Evolutionary conservation across 2,329 filamentous ascomycete species (phyloP), one percentile per base, ranked within the genome.

Genomic region (Venturia pyrina): DNA sequence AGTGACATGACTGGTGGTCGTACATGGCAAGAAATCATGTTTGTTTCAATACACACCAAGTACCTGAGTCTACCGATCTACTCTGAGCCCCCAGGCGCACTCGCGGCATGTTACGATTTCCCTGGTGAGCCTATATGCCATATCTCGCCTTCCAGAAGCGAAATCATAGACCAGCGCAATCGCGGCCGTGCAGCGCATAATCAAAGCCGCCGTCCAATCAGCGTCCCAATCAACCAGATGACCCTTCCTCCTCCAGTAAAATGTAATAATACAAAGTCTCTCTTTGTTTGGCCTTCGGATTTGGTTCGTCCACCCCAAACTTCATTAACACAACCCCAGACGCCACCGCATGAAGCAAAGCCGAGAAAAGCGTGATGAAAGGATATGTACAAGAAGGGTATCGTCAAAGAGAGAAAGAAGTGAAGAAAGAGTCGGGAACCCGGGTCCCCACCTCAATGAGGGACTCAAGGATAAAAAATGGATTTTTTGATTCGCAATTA

Each of bases 361-460:
- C 19, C 44, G 28, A n/a, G 5, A n/a, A 59, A 53, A 53, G 21
- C 3, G 28, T 43, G 28, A 32, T 17, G 7, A 1, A 32, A n/a
- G 48, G 24, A 59, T 59, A 59, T 59, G 5, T 59, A 59, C 53
- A 59, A 59, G 53, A 59, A 59, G 53, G 53, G 28, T 37, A 59
- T 59, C 53, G 28, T 37, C 5, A 59, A 59, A 13, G 48, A 53
- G 21, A 53, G 48, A 53, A 21, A 7, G 13, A 53, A 53, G 21
- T 13, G 10, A 48, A 11, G n/a, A 34, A 59, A 50, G 53, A 37
- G 28, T 37, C 17, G 53, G 37, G 28, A 24, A 19, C 5, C 28
- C 24, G 32, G 37, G 10, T n/a, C 53, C 15, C 5, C 32, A 59
- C 2, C 17, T 15, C n/a, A 40, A 37, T 4, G 28, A 59, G 32